Conservation (phyloP, 164 flowering plant genomes). For the Stephania japonica region DNA sequence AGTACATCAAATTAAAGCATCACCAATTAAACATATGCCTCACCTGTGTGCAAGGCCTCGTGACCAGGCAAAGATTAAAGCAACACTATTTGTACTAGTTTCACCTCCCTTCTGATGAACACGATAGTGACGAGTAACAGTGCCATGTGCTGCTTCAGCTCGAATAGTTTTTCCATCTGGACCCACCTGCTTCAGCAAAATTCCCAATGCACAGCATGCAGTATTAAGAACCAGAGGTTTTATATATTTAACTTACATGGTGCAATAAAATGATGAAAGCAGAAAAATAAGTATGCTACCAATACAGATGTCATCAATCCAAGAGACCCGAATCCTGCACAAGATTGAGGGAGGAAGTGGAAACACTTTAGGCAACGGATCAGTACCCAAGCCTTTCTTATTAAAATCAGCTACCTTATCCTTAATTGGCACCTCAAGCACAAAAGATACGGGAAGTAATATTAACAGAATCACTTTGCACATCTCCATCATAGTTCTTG, state of each 20-base stretch:
- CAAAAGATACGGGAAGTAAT: no score
- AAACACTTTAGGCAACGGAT: conserved; percentile 4
- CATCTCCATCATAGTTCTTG: conserved; percentile 99
- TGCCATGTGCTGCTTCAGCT: conserved; percentile 99
- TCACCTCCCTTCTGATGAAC: conserved; percentile 98
- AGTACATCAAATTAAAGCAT: not conserved
- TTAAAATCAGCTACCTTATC: no score
- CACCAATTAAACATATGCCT: not conserved
- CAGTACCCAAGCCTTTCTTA: not conserved
- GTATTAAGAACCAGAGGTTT: not conserved
- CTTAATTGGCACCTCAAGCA: conserved; percentile 90
- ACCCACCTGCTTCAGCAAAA: conserved; percentile 89
- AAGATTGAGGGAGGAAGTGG: conserved; percentile 4
- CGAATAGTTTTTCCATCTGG: conserved; percentile 99
- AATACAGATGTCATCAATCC: conserved; percentile 96
- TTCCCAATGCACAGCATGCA: not conserved
- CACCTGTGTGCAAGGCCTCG: conserved; percentile 96
- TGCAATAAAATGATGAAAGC: not conserved
- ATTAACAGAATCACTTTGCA: conserved; percentile 99
- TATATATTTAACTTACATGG: not conserved
- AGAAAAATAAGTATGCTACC: no score
- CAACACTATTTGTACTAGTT: conserved; percentile 98
- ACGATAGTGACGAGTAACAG: conserved; percentile 93
- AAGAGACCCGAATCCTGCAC: conserved; percentile 89
- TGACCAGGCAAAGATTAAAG: conserved; percentile 98